These are phyloP conservation scores for Cryphonectria carpinicola DNA, from an alignment of 2,329 filamentous ascomycete species.

Conservation along the genomic window DNA sequence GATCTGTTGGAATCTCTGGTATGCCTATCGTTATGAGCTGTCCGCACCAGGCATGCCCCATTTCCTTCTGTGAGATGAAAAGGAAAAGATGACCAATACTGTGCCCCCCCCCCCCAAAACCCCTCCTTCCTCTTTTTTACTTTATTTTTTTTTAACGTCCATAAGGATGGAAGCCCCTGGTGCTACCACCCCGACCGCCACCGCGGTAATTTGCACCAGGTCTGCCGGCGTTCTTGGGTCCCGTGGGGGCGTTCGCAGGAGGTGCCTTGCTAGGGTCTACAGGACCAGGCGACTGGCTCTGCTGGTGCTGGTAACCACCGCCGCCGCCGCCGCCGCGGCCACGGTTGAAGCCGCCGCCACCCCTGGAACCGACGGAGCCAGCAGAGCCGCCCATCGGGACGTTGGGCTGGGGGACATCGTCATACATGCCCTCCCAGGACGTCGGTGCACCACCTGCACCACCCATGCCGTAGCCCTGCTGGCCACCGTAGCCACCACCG, in stretches of 20 bases:
- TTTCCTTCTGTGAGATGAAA: background rate
- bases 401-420: conserved; percentile 86
- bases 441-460: conserved; percentile 65
- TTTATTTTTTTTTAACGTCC: conserved; percentile 24
- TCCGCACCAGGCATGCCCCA: background rate
- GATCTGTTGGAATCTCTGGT: background rate
- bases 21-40: background rate
- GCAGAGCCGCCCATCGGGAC: conserved; percentile 44
- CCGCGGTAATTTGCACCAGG: conserved; percentile 93
- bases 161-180: conserved; percentile 82
- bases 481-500: conserved; percentile 35
- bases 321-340: conserved; percentile 37
- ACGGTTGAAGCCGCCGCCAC: conserved; percentile 44
- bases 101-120: no score
- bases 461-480: conserved; percentile 41
- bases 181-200: conserved; percentile 76
- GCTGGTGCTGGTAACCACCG: conserved; percentile 40
- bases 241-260: conserved; percentile 86
- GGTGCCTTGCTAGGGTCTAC: conserved; percentile 61
- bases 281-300: conserved; percentile 42
- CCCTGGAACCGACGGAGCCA: conserved; percentile 51
- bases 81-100: no score
- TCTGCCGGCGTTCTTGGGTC: conserved; percentile 91
- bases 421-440: conserved; percentile 98
- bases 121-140: background rate